Base-by-base conservation (phyloP, 495 filamentous ascomycete species). In the Podospora pseudopauciseta region DNA sequence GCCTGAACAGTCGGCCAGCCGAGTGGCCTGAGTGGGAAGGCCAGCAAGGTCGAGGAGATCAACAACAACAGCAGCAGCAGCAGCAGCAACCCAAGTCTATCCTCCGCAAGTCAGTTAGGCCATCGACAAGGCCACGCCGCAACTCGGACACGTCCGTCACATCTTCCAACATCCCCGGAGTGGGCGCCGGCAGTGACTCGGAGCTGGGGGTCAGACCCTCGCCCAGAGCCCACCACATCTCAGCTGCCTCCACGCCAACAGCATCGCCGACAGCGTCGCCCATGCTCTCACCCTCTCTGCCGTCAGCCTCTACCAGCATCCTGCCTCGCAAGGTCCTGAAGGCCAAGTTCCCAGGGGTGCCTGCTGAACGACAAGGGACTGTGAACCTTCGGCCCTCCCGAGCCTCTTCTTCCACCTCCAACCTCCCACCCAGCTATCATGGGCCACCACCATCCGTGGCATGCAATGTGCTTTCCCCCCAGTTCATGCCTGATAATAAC, bases 101-200 rank as follows among this genome's bases (percentile, higher is more conserved):
- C 27, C 64, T 75, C 34, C 68, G 74, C 53, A 74, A 70, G 69
- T 60, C 70, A 3, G 64, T 32, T 4, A 68, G 72, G 49, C 69
- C 67, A 19, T 49, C 71, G 57, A 60, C 73, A 60, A 65, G 75
- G 26, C 71, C 71, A 34, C 71, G 75, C 54, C 70, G 75, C 4
- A 76, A 76, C 70, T 77, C 75, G 18, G 75, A 77, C 69, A 75
- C 72, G 0, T 77, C 75, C 18, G 64, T 77, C 71, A 75, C 75
- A 26, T 76, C 75, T 20, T 77, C 75, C 49, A 77, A 75, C 67
- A 44, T 74, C 11, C 74, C 74, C 30, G 70, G 66, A 11, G 66
- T 71, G 5, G 61, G 61, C 6, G 30, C 32, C 9, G 74, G 72
- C 23, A 74, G 70, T 53, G 74, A 74, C 63, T 73, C 74, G 13